These are phyloP conservation scores for Paratinospora sagittata DNA, from an alignment of 164 flowering plant species.

Conservation along the genomic window DNA sequence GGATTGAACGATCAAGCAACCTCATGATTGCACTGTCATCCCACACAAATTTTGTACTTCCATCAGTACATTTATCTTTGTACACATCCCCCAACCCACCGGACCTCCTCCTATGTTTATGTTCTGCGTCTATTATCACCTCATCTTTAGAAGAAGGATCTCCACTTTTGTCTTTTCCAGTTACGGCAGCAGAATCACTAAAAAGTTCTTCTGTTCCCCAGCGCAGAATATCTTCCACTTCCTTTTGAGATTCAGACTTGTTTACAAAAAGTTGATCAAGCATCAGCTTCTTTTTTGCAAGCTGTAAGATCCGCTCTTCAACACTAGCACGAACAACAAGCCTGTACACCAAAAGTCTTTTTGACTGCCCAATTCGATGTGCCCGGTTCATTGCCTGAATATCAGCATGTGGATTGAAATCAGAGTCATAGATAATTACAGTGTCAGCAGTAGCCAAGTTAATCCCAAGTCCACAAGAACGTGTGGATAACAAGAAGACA, in stretches of 20 bases:
- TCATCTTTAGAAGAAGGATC: slow-evolving; percentile 44
- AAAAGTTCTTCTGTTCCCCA: slow-evolving; percentile 99
- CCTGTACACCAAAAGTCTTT: slow-evolving; percentile 89
- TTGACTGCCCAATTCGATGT: slow-evolving; percentile 98
- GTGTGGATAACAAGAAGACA: slow-evolving; percentile 90
- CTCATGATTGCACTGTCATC: slow-evolving; percentile 84
- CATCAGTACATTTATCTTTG: slow-evolving; percentile 81
- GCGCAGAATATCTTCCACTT: slow-evolving; percentile 88
- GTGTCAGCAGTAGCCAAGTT: slow-evolving; percentile 99
- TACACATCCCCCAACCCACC: slow-evolving; percentile 97
- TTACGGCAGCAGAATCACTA: slow-evolving; percentile 41
- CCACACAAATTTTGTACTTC: slow-evolving; percentile 68
- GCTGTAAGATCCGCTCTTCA: slow-evolving; percentile 97
- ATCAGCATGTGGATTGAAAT: slow-evolving; percentile 99
- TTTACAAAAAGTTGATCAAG: slow-evolving; percentile 98
- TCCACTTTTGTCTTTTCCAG: slow-evolving; percentile 48
- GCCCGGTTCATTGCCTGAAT: slow-evolving; percentile 99
- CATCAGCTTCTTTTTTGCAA: slow-evolving; percentile 97
- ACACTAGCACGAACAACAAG: slow-evolving; percentile 99
- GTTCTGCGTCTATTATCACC: slow-evolving; percentile 43
- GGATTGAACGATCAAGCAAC: slow-evolving; percentile 83
- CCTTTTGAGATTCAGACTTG: slow-evolving; percentile 93
- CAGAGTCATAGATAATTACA: slow-evolving; percentile 97
- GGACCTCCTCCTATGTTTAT: slow-evolving; percentile 52
- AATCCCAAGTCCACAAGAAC: slow-evolving; percentile 98